Base-by-base conservation (phyloP, 352 stramenopile species). In the Phytophthora podocarpi region DNA sequence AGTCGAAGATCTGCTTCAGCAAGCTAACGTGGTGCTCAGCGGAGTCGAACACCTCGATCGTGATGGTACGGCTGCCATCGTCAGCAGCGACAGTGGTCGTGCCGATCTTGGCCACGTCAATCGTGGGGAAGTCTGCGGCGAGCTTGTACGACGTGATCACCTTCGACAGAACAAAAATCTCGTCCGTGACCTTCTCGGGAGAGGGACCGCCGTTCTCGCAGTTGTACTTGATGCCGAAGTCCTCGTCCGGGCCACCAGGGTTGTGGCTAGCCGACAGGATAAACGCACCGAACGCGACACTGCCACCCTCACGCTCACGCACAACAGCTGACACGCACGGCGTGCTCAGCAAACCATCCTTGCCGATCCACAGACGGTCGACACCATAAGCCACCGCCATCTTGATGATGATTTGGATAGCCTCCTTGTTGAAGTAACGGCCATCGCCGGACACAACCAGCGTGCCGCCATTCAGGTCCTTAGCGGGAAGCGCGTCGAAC, bases 171-270 rank as follows among this genome's bases (percentile, higher is more conserved):
- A 83, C 76, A 78, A 96, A 99, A 62, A 99, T 99, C 49, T 89
- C 91, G 59, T 99, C 83, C 32, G 98, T 99, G 48, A 99, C 85
- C 64, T 97, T 95, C 78, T 99, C 97, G 6, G 94, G 92, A 16
- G 97, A 97, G 4, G 97, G 97, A 31, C 97, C 96, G 49, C 98
- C 98, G 85, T 99, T 99, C 69, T 97, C 91, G 48, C 74, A 97
- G 81, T 99, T 99, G 88, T 99, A 99, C 75, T 99, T 99, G 66
- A 99, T 98, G 48, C 98, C 98, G 71, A 99, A 99, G 80, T 99
- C 97, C 73, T 98, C 97, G 56, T 98, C 91, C 41, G 96, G 95
- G 30, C 97, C 98, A 72, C 97, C 98, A 31, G 98, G 97, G 85
- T 99, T 99, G 87, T 99, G 98, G 76, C 88, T 98, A 4, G 98